phyloP scores from a whole-genome alignment of 345 rosid species.

The Odontarrhena argentea region DNA sequence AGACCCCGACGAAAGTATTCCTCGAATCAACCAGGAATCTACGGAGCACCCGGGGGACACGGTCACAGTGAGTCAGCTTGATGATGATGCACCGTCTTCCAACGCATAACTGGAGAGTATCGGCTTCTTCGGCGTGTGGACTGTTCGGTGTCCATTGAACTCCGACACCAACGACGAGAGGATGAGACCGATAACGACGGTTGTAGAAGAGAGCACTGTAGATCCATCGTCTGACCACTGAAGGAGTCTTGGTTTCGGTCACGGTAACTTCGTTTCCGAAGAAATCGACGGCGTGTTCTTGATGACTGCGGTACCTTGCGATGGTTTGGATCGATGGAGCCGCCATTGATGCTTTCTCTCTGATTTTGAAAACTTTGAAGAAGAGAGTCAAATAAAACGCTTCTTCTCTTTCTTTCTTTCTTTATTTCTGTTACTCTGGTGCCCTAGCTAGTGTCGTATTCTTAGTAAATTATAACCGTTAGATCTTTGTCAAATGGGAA shows the following conservation, averaged over 20 bases:
- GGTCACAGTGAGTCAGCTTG: conserved; percentile 28
- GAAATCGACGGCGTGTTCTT: conserved; percentile 22
- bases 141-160: conserved; percentile 38
- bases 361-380: too few relatives aligned
- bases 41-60: conserved; percentile 27
- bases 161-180: conserved; percentile 43
- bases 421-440: neutral
- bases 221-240: conserved; percentile 41
- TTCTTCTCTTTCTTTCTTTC: neutral
- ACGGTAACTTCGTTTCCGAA: conserved; percentile 26
- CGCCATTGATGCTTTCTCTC: conserved; percentile 24
- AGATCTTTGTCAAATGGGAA: neutral
- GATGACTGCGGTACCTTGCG: neutral
- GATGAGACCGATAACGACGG: neutral
- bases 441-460: neutral
- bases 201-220: neutral
- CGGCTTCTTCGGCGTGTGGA: neutral
- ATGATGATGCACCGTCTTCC: conserved; percentile 40
- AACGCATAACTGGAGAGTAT: conserved; percentile 44
- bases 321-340: conserved; percentile 16
- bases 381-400: neutral
- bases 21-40: conserved; percentile 18
- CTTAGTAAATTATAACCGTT: neutral
- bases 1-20: neutral
- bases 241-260: conserved; percentile 36